Evolutionary conservation across 2,329 filamentous ascomycete genomes (phyloP), one percentile per base, ranked within the genome.

Genomic region (Setomelanomma holmii): DNA sequence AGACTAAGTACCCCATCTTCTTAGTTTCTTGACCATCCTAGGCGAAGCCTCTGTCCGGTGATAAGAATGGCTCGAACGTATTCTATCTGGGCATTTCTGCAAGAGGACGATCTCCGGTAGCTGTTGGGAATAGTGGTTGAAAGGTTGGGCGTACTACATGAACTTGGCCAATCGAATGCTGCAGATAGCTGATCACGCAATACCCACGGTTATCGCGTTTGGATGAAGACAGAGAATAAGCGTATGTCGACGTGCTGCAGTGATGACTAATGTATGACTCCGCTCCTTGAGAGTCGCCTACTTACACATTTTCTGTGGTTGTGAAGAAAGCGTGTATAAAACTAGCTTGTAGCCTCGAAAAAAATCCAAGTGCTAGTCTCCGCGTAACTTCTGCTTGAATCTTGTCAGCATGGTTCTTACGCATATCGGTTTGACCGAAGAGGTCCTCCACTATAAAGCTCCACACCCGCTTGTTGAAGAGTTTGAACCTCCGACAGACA

Each of bases 401-500:
- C 14, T 14, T 14, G 27, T 6, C 27, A 30, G 27, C 27, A 30
- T 30, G 27, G 27, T 30, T 30, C 14, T 30, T 10, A 45, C 40
- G n/a, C 41, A 40, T 22, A 51, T 41, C n/a, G 48, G 48, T 4
- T 24, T 51, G 5, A 51, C 48, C n/a, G 20, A 33, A 7, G 40
- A 33, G 35, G 48, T 51, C 7, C 40, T 45, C n/a, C 33, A 39
- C 19, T 51, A 51, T 23, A 51, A 40, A 23, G 21, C 49, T n/a
- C 49, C 49, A 21, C 17, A 51, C 20, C 42, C 49, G 7, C 43
- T 35, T 21, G 36, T 46, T 1, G 20, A 34, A 20, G 49, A 51
- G 22, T 41, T 47, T 30, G 38, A 46, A 20, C 49, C 43, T 20
- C 49, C 42, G 5, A 41, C 24, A 44, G 72, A 75, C 46, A 55